phyloP scores from a whole-genome alignment of 169 alveolate genomes.

The Babesia ovis region DNA sequence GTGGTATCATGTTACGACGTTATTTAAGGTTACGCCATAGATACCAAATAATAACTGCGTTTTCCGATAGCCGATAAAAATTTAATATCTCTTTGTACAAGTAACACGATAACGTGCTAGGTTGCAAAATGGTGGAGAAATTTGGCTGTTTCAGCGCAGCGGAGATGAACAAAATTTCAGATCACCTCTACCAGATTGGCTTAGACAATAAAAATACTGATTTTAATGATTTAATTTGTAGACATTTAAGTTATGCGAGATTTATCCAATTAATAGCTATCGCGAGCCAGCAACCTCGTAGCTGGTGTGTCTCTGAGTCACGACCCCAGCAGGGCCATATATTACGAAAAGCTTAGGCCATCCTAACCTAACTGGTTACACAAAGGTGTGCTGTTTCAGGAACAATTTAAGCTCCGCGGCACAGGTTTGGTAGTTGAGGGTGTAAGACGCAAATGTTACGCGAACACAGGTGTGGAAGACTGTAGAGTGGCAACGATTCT shows the following conservation, averaged over 20 bases:
- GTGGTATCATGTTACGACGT: neutral
- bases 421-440: neutral
- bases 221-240: neutral
- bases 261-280: too few species aligned
- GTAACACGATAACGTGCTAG: neutral
- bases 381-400: neutral
- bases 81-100: neutral
- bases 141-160: neutral
- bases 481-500: neutral
- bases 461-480: neutral
- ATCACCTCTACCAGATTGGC: neutral
- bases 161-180: neutral
- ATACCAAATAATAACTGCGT: neutral
- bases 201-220: neutral
- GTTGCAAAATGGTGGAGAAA: neutral
- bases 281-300: neutral
- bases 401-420: neutral
- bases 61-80: neutral
- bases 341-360: neutral
- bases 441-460: neutral
- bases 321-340: constrained; percentile 11
- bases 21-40: neutral
- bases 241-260: neutral
- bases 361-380: neutral
- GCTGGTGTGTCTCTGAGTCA: constrained; percentile 22